phyloP scores from a whole-genome alignment of 768 basidiomycete species.

The Mycena crocata region DNA sequence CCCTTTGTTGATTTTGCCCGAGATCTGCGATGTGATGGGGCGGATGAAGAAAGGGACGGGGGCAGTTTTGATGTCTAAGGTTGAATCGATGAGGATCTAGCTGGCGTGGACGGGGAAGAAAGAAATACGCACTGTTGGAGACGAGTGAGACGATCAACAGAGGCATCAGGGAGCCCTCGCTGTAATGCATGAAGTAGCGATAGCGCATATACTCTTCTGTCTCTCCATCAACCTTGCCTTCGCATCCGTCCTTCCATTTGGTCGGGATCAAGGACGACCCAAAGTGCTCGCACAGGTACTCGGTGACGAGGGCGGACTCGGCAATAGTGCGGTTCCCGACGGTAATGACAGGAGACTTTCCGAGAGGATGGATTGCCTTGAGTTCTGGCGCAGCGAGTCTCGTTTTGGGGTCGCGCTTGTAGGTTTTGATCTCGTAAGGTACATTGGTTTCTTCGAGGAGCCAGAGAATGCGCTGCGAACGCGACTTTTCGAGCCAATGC shows the following conservation, averaged over 20 bases:
- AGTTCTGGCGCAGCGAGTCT: constrained; percentile 45
- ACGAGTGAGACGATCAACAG: constrained; percentile 1
- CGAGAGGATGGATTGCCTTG: constrained; percentile 47
- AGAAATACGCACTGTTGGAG: background rate
- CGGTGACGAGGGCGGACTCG: constrained; percentile 51
- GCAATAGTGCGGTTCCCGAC: constrained; percentile 50
- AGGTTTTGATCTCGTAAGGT: constrained; percentile 50
- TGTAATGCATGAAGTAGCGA: constrained; percentile 25
- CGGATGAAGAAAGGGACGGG: constrained; percentile 30
- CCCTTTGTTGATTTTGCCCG: constrained; percentile 2
- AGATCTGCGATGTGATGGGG: constrained; percentile 22
- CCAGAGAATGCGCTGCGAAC: constrained; percentile 52
- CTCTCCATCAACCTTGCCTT: constrained; percentile 18
- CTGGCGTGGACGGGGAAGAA: too few relatives aligned
- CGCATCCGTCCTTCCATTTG: constrained; percentile 18
- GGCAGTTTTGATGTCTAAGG: constrained; percentile 21
- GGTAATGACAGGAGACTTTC: constrained; percentile 52
- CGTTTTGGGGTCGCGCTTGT: constrained; percentile 39
- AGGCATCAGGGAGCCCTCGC: constrained; percentile 21
- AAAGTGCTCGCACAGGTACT: constrained; percentile 31
- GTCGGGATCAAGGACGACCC: constrained; percentile 13
- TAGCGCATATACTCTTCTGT: constrained; percentile 17
- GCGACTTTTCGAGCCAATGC: constrained; percentile 50
- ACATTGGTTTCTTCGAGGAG: constrained; percentile 56
- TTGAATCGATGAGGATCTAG: background rate